Evolutionary conservation across 139 green algal genomes (phyloP).

Genomic region (Micractinium conductrix): DNA sequence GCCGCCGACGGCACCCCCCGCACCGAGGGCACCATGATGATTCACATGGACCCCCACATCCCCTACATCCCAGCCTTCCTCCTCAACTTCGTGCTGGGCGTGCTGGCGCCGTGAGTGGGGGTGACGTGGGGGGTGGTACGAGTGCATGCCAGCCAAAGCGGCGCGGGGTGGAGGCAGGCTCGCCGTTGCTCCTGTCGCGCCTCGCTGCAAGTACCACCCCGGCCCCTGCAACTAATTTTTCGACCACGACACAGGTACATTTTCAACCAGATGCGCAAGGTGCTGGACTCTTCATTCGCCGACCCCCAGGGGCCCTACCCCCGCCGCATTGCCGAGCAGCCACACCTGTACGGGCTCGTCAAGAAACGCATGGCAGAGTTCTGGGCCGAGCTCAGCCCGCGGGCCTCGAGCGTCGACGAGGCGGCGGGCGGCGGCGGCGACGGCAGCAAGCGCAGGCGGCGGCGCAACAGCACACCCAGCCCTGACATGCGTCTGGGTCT

Average conservation of each 20-base stretch:
- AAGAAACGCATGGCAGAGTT: conserved; percentile 26
- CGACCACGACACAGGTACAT: too few species aligned
- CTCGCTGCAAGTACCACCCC: background rate
- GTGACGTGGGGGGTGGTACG: background rate
- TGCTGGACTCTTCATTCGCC: conserved; percentile 28
- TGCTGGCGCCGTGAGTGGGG: conserved; percentile 42
- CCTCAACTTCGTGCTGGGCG: conserved; percentile 50
- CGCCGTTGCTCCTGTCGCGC: background rate
- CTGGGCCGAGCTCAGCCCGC: background rate
- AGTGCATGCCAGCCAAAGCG: background rate
- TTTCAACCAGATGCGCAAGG: conserved; percentile 12
- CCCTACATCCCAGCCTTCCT: conserved; percentile 39
- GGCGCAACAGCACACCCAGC: too few species aligned
- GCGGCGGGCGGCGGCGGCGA: too few species aligned
- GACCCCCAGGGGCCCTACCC: background rate
- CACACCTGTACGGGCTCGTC: conserved; percentile 38
- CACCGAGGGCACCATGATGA: conserved; percentile 29
- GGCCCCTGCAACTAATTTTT: conserved; percentile 1
- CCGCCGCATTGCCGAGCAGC: conserved; percentile 26
- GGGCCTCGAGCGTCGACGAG: too few species aligned
- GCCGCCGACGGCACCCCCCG: conserved; percentile 12
- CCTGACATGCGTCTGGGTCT: too few species aligned
- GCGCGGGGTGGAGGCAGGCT: background rate
- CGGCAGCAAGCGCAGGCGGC: too few species aligned
- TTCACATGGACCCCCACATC: conserved; percentile 52